These are phyloP conservation scores for Dendrocalamus sinicus DNA, from an alignment of 176 grass and related monocot genomes.

Conservation along the genomic window DNA sequence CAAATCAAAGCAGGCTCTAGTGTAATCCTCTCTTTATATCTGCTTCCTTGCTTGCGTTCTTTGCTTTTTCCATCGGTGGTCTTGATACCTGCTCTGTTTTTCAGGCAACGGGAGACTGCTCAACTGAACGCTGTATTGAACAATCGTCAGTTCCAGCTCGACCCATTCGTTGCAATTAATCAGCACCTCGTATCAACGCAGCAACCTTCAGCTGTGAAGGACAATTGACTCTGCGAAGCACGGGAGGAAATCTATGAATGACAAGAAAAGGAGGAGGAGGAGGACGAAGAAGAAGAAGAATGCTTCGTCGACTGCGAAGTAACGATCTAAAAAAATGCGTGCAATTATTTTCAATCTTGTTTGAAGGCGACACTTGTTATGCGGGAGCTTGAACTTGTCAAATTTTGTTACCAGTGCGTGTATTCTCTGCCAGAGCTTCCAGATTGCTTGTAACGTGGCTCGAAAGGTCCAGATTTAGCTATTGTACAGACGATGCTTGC, in stretches of 20 bases:
- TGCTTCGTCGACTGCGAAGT: not conserved
- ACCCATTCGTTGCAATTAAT: conserved; percentile 63
- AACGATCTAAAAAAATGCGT: not conserved
- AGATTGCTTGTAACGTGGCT: not conserved
- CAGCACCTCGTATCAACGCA: conserved; percentile 64
- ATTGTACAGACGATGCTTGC: not conserved
- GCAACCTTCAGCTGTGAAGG: conserved; percentile 44
- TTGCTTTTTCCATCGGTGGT: not conserved
- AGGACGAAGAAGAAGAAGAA: conserved; percentile 49
- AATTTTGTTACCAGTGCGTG: not conserved
- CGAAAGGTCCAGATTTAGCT: not conserved
- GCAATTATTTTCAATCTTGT: not conserved
- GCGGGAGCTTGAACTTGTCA: not conserved
- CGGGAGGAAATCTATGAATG: conserved; percentile 31
- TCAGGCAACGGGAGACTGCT: conserved; percentile 57
- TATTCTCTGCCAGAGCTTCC: not conserved
- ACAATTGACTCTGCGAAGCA: not conserved
- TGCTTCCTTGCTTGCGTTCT: not conserved
- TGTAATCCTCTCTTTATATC: conserved; percentile 51
- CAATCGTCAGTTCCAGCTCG: conserved; percentile 47
- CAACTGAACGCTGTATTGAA: conserved; percentile 58
- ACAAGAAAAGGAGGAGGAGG: conserved; percentile 49
- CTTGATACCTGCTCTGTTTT: conserved; percentile 4
- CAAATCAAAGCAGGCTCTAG: conserved; percentile 77
- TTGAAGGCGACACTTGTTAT: not conserved